Conservation (phyloP, 2,329 filamentous ascomycete genomes). For the Aureobasidium zeae region DNA sequence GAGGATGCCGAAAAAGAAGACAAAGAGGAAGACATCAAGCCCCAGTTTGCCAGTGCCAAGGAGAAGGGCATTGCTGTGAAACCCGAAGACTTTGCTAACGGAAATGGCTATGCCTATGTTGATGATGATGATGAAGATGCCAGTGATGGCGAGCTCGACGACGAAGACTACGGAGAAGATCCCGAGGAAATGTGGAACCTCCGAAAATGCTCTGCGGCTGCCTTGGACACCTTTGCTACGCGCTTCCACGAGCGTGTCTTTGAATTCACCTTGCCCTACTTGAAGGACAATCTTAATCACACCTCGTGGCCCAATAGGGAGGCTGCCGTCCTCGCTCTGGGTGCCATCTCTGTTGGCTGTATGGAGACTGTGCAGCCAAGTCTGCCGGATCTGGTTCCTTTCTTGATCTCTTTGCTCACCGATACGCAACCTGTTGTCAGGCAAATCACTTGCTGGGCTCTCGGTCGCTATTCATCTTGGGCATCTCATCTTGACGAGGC, state of each 20-base stretch:
- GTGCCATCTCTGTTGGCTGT: conserved; percentile 90
- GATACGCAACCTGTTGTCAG: conserved; percentile 84
- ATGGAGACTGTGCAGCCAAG: conserved; percentile 84
- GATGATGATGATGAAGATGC: conserved; percentile 70
- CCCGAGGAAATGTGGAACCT: conserved; percentile 92
- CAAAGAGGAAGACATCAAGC: conserved; percentile 80
- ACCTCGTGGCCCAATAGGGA: conserved; percentile 86
- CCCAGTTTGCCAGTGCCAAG: conserved; percentile 66
- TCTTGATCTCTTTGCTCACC: conserved; percentile 74
- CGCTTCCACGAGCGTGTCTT: conserved; percentile 87
- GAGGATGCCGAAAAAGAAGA: conserved; percentile 90
- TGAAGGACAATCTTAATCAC: conserved; percentile 82
- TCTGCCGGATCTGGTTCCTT: conserved; percentile 80
- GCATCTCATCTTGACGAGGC: conserved; percentile 63
- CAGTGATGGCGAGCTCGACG: conserved; percentile 78
- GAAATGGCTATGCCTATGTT: conserved; percentile 36
- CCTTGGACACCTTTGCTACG: conserved; percentile 84
- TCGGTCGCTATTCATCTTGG: conserved; percentile 90
- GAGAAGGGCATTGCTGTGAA: conserved; percentile 16
- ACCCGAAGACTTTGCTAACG: conserved; percentile 32
- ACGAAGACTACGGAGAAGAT: conserved; percentile 59
- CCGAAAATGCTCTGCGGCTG: conserved; percentile 92
- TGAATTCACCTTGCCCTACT: conserved; percentile 80
- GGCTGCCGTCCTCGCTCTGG: conserved; percentile 85
- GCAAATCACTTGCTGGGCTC: conserved; percentile 96